These are phyloP conservation scores for Pestalotiopsis sp. DNA, from an alignment of 2,329 filamentous ascomycete genomes.

Conservation along the genomic window DNA sequence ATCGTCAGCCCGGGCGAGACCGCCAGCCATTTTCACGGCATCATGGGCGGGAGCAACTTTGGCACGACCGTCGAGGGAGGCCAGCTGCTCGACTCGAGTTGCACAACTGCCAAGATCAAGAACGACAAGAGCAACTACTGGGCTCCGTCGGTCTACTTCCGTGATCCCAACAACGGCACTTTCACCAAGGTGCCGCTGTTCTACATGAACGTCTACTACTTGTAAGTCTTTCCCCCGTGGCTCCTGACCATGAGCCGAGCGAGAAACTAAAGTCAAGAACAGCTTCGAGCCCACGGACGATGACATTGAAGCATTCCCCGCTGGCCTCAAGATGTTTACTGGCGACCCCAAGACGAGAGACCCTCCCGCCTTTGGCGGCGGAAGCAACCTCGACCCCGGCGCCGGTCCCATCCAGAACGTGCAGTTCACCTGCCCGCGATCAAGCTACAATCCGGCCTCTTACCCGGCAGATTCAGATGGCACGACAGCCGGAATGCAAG, in stretches of 20 bases:
- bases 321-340: constrained; percentile 71
- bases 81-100: constrained; percentile 62
- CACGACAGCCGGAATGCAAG: constrained; percentile 55
- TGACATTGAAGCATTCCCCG: constrained; percentile 69
- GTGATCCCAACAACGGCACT: constrained; percentile 62
- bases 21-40: constrained; percentile 68
- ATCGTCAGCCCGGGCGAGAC: constrained; percentile 65
- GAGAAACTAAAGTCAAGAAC: neutral
- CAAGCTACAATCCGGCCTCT: constrained; percentile 48
- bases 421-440: constrained; percentile 64
- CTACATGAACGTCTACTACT: constrained; percentile 80
- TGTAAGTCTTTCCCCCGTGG: constrained; percentile 46
- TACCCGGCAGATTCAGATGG: constrained; percentile 61
- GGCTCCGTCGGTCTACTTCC: constrained; percentile 73
- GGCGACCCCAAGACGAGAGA: constrained; percentile 64
- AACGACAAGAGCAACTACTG: constrained; percentile 78
- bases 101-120: constrained; percentile 71
- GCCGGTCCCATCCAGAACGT: constrained; percentile 50
- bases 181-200: constrained; percentile 70
- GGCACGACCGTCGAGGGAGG: constrained; percentile 63
- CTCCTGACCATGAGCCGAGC: neutral
- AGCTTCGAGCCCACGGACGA: constrained; percentile 67
- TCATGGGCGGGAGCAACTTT: constrained; percentile 74
- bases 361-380: constrained; percentile 53
- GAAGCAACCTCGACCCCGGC: constrained; percentile 50